These are phyloP conservation scores for Xylariales sp. DNA, from an alignment of 2,329 filamentous ascomycete species.

Conservation along the genomic window DNA sequence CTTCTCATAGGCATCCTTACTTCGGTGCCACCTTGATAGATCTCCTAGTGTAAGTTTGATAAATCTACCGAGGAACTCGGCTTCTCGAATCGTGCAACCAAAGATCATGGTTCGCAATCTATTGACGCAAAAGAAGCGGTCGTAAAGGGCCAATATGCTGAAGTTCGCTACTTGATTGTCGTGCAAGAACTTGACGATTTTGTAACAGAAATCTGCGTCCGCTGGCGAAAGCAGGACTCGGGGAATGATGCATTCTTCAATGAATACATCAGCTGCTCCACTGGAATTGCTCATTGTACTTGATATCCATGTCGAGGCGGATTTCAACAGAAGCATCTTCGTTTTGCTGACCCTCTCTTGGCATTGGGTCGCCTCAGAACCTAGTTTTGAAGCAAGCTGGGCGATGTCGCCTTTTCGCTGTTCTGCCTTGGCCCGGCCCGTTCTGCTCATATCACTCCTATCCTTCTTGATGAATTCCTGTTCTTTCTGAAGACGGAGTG, in stretches of 20 bases:
- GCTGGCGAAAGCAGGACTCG: slow-evolving; percentile 76
- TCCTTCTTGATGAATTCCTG: slow-evolving; percentile 65
- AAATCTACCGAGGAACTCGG: slow-evolving; percentile 89
- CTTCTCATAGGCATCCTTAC: slow-evolving; percentile 72
- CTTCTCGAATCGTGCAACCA: slow-evolving; percentile 82
- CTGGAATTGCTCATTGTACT: slow-evolving; percentile 59
- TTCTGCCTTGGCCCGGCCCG: slow-evolving; percentile 62
- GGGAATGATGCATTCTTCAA: slow-evolving; percentile 91
- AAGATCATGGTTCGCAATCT: slow-evolving; percentile 80
- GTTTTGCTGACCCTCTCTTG: slow-evolving; percentile 63
- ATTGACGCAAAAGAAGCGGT: slow-evolving; percentile 79
- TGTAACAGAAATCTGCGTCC: slow-evolving; percentile 85
- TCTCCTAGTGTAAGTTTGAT: slow-evolving; percentile 77
- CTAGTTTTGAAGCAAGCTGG: slow-evolving; percentile 63
- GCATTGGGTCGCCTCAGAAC: slow-evolving; percentile 69
- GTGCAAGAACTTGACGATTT: slow-evolving; percentile 83
- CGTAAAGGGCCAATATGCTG: slow-evolving; percentile 76
- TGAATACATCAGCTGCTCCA: slow-evolving; percentile 66
- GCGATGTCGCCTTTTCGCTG: slow-evolving; percentile 65
- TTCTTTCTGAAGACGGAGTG: slow-evolving; percentile 62
- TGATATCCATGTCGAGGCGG: slow-evolving; percentile 68
- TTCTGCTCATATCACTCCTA: slow-evolving; percentile 65
- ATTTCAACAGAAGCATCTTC: slow-evolving; percentile 64
- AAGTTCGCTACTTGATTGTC: slow-evolving; percentile 80
- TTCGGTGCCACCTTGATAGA: slow-evolving; percentile 77